A percentile compares a stretch with the other conserved stretches of the same genome.
Evolutionary conservation across 306 rosid genomes (phyloP).

Genomic region (Ormosia emarginata): DNA sequence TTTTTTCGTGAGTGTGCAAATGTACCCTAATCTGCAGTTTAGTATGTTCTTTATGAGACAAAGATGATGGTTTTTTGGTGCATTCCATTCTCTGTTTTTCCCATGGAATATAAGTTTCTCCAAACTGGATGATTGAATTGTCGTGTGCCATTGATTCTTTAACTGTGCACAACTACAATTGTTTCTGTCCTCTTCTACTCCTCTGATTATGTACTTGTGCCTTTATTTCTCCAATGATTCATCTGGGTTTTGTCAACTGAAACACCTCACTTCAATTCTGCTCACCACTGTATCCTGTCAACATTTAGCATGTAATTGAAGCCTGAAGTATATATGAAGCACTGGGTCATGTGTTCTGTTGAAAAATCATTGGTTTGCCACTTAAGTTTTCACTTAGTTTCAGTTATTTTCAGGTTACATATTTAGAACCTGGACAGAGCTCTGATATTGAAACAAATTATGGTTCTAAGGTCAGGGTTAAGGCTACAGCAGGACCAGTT

Average conservation of each 20-base stretch:
- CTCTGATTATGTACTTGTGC: neutral
- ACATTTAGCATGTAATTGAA: constrained; percentile 1
- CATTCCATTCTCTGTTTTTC: neutral
- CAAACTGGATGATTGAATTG: neutral
- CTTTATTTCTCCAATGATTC: neutral
- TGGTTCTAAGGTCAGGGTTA: constrained; percentile 55
- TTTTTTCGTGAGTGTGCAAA: neutral
- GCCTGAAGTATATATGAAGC: neutral
- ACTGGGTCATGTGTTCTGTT: neutral
- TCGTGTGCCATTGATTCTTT: neutral
- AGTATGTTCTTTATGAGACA: neutral
- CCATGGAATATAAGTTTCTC: neutral
- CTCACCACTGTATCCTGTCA: neutral
- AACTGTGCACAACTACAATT: neutral
- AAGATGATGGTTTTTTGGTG: neutral
- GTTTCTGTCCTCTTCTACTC: neutral
- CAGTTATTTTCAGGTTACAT: constrained; percentile 57
- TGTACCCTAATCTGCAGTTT: neutral
- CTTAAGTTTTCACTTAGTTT: constrained; percentile 2
- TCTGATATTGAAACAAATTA: constrained; percentile 61
- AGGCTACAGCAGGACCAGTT: constrained; percentile 90
- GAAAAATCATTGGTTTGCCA: neutral
- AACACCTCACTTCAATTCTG: neutral
- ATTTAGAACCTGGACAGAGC: constrained; percentile 85
- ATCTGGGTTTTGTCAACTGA: neutral